Percentiles rank a stretch among this genome's conserved stretches.
Evolutionary conservation across 345 rosid species (phyloP).

Genomic region (Brassica cretica): DNA sequence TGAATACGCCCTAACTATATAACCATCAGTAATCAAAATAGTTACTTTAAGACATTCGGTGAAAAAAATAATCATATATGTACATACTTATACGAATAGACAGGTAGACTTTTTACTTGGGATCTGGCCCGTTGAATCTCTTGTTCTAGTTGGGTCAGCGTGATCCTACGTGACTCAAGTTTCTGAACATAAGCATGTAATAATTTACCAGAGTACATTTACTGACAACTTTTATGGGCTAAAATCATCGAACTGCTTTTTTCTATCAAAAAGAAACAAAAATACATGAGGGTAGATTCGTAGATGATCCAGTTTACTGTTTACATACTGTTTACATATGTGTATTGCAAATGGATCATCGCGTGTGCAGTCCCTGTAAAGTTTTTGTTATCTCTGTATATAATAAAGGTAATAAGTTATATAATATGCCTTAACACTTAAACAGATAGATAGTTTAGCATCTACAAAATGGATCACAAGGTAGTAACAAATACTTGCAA

Average conservation of each 20-base stretch:
- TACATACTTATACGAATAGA: background rate
- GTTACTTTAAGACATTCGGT: background rate
- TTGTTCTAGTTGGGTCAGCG: slow-evolving; percentile 77
- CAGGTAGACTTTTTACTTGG: slow-evolving; percentile 50
- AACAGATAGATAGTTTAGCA: background rate
- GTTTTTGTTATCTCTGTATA: background rate
- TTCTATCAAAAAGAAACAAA: background rate
- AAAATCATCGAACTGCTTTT: background rate
- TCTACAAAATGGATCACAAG: background rate
- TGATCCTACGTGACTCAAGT: slow-evolving; percentile 90
- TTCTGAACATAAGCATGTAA: slow-evolving; percentile 92
- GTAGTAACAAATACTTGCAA: background rate
- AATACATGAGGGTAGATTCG: background rate
- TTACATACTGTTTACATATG: no score
- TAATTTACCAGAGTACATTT: slow-evolving; percentile 26
- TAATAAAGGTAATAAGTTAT: background rate
- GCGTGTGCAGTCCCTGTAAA: no score
- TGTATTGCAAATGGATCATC: no score
- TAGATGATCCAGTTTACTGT: no score
- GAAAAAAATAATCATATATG: background rate
- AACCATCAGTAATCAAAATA: background rate
- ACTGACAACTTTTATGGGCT: background rate
- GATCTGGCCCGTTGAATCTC: slow-evolving; percentile 65
- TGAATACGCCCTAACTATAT: background rate
- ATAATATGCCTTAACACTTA: background rate